phyloP scores from a whole-genome alignment of 2,329 filamentous ascomycete species.

The Aureobasidium leucospermi region DNA sequence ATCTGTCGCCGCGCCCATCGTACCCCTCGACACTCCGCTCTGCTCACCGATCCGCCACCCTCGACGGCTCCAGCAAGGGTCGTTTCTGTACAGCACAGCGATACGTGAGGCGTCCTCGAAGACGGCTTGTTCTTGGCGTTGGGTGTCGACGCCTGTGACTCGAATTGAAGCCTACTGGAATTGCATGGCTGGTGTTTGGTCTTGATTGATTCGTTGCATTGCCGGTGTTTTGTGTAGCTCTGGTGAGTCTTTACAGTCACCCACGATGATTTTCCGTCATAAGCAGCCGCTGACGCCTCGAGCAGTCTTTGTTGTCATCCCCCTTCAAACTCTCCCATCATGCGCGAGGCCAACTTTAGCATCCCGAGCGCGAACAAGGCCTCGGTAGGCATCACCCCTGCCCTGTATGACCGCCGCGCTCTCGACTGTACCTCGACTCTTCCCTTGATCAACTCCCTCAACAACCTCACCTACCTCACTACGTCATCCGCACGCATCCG shows the following conservation, averaged over 20 bases:
- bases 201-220: constrained; percentile 10
- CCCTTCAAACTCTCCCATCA: constrained; percentile 44
- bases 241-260: not conserved
- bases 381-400: constrained; percentile 95
- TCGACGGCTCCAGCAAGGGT: not conserved
- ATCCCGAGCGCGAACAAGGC: constrained; percentile 99
- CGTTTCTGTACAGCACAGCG: not conserved
- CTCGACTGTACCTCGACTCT: constrained; percentile 97
- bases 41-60: not conserved
- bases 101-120: constrained; percentile 1
- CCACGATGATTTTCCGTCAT: not conserved
- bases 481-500: constrained; percentile 95
- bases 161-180: not conserved
- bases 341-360: constrained; percentile 99
- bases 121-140: constrained; percentile 1
- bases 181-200: constrained; percentile 13
- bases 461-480: constrained; percentile 96
- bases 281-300: constrained; percentile 5
- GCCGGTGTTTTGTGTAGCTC: constrained; percentile 11
- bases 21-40: not conserved
- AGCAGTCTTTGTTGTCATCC: constrained; percentile 13
- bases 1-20: not conserved
- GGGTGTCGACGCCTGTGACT: constrained; percentile 9
- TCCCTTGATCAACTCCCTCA: constrained; percentile 96
- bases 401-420: constrained; percentile 92